Evolutionary conservation across 164 flowering plant species (phyloP), one percentile per base, ranked within the genome.

Genomic region (Kingdonia uniflora): DNA sequence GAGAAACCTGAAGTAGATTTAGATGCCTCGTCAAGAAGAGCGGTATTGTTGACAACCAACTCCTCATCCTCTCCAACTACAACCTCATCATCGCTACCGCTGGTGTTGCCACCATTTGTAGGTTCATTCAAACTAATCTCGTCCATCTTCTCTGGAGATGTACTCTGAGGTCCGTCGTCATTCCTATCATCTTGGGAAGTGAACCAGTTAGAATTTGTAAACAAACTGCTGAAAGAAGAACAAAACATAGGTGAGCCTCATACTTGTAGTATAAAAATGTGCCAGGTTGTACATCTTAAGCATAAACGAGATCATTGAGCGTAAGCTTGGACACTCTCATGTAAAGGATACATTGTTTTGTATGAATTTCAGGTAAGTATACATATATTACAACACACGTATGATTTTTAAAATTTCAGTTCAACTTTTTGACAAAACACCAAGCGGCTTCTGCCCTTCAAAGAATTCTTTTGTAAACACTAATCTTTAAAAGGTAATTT

Each of bases 141-240:
- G 44, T 79, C 87, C 82, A 85, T 69, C 56, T 58, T 62, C 54
- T 81, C 89, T 24, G 75, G 63, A 15, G 94, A 77, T 49, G 88
- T 69, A 65, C 76, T 68, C 58, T 65, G 61, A 37, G 74, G 60
- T 17, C 77, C 71, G 65, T 62, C 56, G 50, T 67, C 79, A 61
- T 64, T 54, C 71, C 85, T 72, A 41, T 84, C 86, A 25, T 86
- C 95, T 78, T 83, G 80, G 72, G 85, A 92, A 29, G 95, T 81
- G 68, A 92, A 88, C 99, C 99, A 92, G 77, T 92, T 84, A 64
- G 99, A 88, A 64, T 92, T 92, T 52, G 99, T 92, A 69, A 92
- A 88, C 67, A 92, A 74, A 65, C 89, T 81, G 85, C 86, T 69
- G 71, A 56, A 73, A 26, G 26, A 52, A 20, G 21, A 35, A 64